Conservation (phyloP, 768 basidiomycete genomes). For the Auricularia sp. region DNA sequence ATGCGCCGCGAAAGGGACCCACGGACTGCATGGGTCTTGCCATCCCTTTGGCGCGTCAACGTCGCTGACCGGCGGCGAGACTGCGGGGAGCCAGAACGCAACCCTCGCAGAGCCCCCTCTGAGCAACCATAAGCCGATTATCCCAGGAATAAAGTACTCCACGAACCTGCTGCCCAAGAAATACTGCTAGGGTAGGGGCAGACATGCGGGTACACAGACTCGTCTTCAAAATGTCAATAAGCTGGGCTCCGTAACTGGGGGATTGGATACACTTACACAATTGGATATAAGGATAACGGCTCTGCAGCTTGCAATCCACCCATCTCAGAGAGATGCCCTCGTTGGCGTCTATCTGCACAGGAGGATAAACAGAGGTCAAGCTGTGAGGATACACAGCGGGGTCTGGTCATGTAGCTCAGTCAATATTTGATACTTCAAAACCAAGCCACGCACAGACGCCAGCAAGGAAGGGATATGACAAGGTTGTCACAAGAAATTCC, state of each 20-base stretch:
- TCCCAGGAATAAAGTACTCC: not conserved
- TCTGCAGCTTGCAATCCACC: not conserved
- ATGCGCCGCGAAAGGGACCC: not conserved
- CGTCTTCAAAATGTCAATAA: slow-evolving; percentile 20
- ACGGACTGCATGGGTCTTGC: not conserved
- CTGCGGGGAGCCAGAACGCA: not conserved
- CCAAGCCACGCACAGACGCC: slow-evolving; percentile 24
- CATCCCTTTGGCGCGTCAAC: not conserved
- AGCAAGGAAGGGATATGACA: not conserved
- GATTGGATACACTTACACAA: not conserved
- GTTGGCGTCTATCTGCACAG: slow-evolving; percentile 2
- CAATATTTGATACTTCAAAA: not conserved
- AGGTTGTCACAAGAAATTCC: not conserved
- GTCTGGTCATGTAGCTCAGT: slow-evolving; percentile 20
- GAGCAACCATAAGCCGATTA: not conserved
- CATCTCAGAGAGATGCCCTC: not conserved
- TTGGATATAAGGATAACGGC: not conserved
- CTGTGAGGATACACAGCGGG: slow-evolving; percentile 32
- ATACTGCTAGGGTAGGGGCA: slow-evolving; percentile 28
- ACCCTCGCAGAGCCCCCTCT: too few relatives aligned
- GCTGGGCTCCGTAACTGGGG: not conserved
- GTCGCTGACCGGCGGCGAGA: not conserved
- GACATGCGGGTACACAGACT: slow-evolving; percentile 32
- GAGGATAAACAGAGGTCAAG: slow-evolving; percentile 28
- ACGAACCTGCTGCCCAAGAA: not conserved